Conservation (phyloP, 805 yeast genomes). For the Babjeviella inositovora region DNA sequence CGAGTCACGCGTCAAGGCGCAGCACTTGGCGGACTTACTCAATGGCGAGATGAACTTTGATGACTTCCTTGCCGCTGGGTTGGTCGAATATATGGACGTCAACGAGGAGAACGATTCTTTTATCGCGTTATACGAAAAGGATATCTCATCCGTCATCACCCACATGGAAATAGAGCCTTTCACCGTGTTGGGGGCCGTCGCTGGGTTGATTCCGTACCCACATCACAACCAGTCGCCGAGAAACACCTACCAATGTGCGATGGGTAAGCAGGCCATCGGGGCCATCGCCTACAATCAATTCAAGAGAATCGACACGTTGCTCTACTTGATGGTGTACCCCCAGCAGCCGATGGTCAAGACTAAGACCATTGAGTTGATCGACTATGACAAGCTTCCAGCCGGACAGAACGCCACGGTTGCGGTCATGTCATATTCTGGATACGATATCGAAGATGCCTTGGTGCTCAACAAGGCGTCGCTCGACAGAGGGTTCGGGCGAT, state of each 20-base stretch:
- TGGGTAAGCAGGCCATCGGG: conserved; percentile 99
- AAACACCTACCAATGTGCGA: conserved; percentile 87
- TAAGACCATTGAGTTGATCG: conserved; percentile 86
- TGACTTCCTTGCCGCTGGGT: conserved; percentile 71
- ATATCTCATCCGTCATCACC: conserved; percentile 42
- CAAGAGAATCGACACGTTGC: conserved; percentile 83
- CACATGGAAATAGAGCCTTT: conserved; percentile 95
- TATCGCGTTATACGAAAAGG: conserved; percentile 77
- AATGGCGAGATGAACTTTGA: conserved; percentile 75
- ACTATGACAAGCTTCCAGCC: conserved; percentile 93
- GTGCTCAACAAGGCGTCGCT: conserved; percentile 86
- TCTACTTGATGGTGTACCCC: conserved; percentile 95
- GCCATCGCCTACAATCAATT: conserved; percentile 97
- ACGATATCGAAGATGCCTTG: conserved; percentile 97
- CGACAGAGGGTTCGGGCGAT: conserved; percentile 95
- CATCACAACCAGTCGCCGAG: conserved; percentile 89
- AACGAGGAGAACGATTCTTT: conserved; percentile 93
- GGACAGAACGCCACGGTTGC: conserved; percentile 99
- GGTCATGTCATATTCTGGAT: conserved; percentile 97
- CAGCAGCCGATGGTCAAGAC: conserved; percentile 99
- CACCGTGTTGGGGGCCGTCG: conserved; percentile 85
- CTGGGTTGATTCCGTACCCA: conserved; percentile 84
- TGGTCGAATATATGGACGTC: conserved; percentile 92
- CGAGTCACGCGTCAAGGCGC: conserved; percentile 49
- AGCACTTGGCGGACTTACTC: conserved; percentile 48